Conservation (phyloP, 2,329 filamentous ascomycete genomes). For the Sphaerulina vaccinii region DNA sequence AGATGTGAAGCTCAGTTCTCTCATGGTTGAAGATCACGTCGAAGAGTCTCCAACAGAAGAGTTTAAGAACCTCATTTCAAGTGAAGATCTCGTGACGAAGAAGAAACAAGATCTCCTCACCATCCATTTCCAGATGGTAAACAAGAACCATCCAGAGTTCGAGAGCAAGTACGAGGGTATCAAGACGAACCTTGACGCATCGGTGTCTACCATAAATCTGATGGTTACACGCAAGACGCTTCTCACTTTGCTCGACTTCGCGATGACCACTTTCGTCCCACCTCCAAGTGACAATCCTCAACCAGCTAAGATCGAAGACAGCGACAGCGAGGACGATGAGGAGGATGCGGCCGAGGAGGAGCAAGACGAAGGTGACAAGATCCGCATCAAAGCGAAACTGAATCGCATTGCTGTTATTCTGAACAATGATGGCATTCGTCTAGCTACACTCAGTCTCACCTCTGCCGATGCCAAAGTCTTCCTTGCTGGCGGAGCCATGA, state of each 20-base stretch:
- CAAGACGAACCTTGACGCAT: conserved; percentile 86
- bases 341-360: conserved; percentile 35
- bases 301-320: conserved; percentile 21
- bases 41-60: conserved; percentile 80
- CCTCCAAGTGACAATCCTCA: conserved; percentile 21
- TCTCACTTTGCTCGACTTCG: conserved; percentile 88
- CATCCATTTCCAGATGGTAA: conserved; percentile 82
- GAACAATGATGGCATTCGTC: conserved; percentile 93
- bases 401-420: conserved; percentile 92
- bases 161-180: conserved; percentile 88
- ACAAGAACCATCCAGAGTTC: conserved; percentile 88
- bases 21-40: conserved; percentile 92
- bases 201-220: conserved; percentile 92
- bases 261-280: conserved; percentile 81
- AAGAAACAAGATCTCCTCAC: conserved; percentile 79
- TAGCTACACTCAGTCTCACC: conserved; percentile 89
- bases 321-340: conserved; percentile 36
- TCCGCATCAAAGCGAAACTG: conserved; percentile 88
- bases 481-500: conserved; percentile 80
- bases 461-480: conserved; percentile 91
- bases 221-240: conserved; percentile 91
- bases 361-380: conserved; percentile 63
- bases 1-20: conserved; percentile 79
- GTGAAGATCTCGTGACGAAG: conserved; percentile 68
- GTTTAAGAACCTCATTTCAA: conserved; percentile 97